Conservation (phyloP, 345 rosid genomes). For the Gossypium stocksii region DNA sequence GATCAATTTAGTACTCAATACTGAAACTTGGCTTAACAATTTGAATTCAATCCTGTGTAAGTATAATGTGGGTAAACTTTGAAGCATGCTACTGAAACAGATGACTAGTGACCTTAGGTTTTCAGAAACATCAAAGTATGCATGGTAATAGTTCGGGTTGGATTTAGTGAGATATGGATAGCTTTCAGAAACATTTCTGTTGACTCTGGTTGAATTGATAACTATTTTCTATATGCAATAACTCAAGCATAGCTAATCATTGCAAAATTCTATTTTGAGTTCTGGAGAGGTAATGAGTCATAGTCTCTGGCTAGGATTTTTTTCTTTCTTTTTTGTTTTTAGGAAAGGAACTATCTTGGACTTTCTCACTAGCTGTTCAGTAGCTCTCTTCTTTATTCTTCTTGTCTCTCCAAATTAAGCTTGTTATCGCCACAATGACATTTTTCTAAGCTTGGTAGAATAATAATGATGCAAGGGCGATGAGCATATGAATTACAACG, state of each 20-base stretch:
- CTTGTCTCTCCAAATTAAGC: slow-evolving; percentile 8
- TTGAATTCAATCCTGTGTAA: slow-evolving; percentile 1
- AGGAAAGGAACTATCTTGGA: neutral
- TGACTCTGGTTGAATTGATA: neutral
- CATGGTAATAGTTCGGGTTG: neutral
- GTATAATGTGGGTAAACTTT: neutral
- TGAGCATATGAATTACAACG: neutral
- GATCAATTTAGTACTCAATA: neutral
- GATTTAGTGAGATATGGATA: neutral
- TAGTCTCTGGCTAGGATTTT: neutral
- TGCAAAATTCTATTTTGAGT: neutral
- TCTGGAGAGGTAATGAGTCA: neutral
- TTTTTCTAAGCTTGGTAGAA: neutral
- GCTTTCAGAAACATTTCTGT: neutral
- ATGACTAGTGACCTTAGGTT: neutral
- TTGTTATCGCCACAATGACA: neutral
- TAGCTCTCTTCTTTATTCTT: neutral
- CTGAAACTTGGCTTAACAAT: slow-evolving; percentile 3
- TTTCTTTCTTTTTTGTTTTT: too few species aligned
- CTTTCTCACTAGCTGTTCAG: neutral
- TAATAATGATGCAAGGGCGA: neutral
- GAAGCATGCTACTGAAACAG: neutral
- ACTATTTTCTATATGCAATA: neutral
- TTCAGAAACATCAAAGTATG: neutral
- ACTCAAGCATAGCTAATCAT: neutral